A percentile compares a stretch with the other conserved stretches of the same genome.
Conservation (phyloP, 1,139 yeast genomes). For the Saccharomyces hybrid region DNA sequence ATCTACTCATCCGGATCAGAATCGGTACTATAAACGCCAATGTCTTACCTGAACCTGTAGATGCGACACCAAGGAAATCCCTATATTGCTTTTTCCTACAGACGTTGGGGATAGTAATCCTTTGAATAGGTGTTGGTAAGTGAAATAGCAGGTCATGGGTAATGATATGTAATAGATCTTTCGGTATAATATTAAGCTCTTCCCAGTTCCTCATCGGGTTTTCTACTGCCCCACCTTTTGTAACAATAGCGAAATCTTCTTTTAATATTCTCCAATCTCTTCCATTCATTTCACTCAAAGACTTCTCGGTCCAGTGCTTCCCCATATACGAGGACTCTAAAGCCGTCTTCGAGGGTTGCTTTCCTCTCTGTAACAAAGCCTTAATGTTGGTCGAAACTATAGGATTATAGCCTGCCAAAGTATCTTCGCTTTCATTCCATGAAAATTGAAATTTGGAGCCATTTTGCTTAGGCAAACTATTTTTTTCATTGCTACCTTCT, state of each 20-base stretch:
- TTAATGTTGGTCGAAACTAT: conserved; percentile 28
- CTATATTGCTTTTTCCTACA: conserved; percentile 35
- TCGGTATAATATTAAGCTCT: conserved; percentile 47
- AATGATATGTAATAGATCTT: conserved; percentile 37
- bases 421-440: conserved; percentile 67
- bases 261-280: conserved; percentile 88
- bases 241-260: conserved; percentile 66
- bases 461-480: conserved; percentile 21
- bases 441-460: conserved; percentile 52
- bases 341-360: conserved; percentile 10
- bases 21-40: conserved; percentile 75
- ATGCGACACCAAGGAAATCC: conserved; percentile 87
- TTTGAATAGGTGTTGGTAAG: conserved; percentile 81
- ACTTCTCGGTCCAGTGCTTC: conserved; percentile 67
- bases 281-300: conserved; percentile 54
- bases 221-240: conserved; percentile 44
- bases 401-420: conserved; percentile 42
- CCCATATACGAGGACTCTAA: conserved; percentile 21
- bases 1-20: conserved; percentile 46
- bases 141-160: conserved; percentile 40
- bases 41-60: conserved; percentile 95
- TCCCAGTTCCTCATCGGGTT: conserved; percentile 71
- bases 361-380: conserved; percentile 10
- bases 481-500: not conserved
- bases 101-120: conserved; percentile 80